phyloP scores from a whole-genome alignment of 345 rosid species.

The Punica granatum region DNA sequence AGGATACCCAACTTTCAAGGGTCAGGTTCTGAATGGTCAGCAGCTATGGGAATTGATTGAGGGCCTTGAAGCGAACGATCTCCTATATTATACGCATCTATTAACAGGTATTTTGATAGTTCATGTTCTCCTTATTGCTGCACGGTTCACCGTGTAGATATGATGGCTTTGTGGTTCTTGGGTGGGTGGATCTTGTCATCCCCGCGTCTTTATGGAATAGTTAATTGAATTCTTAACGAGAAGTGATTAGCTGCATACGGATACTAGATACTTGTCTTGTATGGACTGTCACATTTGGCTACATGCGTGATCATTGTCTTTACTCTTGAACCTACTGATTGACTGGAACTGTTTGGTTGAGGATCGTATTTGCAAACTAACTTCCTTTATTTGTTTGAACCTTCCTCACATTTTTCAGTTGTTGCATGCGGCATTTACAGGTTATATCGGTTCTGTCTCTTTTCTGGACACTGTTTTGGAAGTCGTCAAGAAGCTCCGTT shows the following conservation, averaged over 20 bases:
- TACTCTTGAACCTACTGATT: background rate
- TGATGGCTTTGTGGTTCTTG: background rate
- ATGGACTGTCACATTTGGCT: background rate
- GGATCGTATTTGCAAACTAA: background rate
- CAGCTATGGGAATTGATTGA: conserved; percentile 80
- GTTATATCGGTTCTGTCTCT: conserved; percentile 97
- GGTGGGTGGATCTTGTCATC: background rate
- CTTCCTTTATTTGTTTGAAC: background rate
- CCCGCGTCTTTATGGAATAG: background rate
- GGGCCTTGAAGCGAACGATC: conserved; percentile 84
- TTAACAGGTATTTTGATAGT: conserved; percentile 54
- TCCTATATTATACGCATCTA: conserved; percentile 82
- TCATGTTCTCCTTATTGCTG: background rate
- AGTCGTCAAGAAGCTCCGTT: conserved; percentile 80
- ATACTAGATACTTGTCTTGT: background rate
- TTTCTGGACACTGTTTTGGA: conserved; percentile 66
- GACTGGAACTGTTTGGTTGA: background rate
- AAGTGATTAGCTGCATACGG: background rate
- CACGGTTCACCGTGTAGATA: background rate
- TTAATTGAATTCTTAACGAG: background rate
- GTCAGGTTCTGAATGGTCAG: conserved; percentile 88
- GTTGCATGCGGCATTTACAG: conserved; percentile 28
- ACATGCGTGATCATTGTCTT: background rate
- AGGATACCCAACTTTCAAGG: conserved; percentile 96
- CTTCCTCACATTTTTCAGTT: background rate